Evolutionary conservation across 768 basidiomycete genomes (phyloP).

Genomic region (Plicaturopsis crispa): DNA sequence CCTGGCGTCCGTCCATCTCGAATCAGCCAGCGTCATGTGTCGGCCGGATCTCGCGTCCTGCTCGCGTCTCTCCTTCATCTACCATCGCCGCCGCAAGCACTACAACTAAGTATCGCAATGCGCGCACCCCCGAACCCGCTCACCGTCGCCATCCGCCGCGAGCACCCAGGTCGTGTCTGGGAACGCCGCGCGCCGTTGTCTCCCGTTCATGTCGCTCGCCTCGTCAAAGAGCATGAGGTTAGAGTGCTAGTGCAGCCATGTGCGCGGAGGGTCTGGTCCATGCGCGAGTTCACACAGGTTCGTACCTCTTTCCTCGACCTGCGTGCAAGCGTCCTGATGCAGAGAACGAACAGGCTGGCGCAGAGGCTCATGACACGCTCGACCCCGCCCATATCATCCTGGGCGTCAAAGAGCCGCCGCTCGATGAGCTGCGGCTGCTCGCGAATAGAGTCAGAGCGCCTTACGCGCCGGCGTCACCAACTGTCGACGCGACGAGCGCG

Average conservation of each 20-base stretch:
- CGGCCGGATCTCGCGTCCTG: conserved; percentile 5
- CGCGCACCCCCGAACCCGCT: conserved; percentile 11
- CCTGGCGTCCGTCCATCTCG: conserved; percentile 3
- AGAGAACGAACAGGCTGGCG: conserved; percentile 71
- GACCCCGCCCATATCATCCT: conserved; percentile 64
- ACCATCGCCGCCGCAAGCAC: no score
- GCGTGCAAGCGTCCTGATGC: no score
- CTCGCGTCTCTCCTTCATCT: no score
- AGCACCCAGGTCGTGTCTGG: conserved; percentile 79
- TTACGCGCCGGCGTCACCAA: no score
- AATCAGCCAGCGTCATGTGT: neutral
- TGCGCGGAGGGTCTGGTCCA: conserved; percentile 62
- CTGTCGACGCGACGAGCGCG: no score
- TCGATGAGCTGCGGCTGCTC: conserved; percentile 50
- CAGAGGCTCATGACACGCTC: conserved; percentile 49
- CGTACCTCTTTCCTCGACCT: conserved; percentile 11
- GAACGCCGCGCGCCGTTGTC: conserved; percentile 82
- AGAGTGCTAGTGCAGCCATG: conserved; percentile 73
- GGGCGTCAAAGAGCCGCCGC: conserved; percentile 85
- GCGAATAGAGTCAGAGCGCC: no score
- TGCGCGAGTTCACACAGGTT: conserved; percentile 61
- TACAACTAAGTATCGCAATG: no score
- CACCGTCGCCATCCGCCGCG: conserved; percentile 45
- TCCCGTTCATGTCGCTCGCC: conserved; percentile 58
- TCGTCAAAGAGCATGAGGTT: conserved; percentile 49